Evolutionary conservation across 208 protist genomes (phyloP).

Genomic region (Naegleria gruberi): DNA sequence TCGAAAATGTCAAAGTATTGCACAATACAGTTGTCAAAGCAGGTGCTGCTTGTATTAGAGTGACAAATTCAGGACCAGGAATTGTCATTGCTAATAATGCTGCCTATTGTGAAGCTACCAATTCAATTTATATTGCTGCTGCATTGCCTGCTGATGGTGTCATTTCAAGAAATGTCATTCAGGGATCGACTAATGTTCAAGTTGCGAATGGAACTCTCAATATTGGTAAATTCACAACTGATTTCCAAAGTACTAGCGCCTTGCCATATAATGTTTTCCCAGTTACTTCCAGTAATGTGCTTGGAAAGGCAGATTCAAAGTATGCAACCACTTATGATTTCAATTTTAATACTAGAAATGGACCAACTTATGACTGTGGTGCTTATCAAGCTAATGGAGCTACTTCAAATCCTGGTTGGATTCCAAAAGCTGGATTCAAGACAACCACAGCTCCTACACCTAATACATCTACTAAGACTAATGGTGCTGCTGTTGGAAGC

Average conservation of each 20-base stretch:
- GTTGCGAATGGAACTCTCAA: neutral
- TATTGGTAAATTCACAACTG: neutral
- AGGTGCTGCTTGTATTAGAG: neutral
- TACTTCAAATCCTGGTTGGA: neutral
- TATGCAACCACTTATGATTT: neutral
- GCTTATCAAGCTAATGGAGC: neutral
- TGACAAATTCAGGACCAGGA: neutral
- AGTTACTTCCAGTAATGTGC: neutral
- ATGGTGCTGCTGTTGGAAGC: no score
- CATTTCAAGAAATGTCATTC: neutral
- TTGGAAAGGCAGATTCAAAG: neutral
- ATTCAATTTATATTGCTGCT: neutral
- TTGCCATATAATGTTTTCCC: neutral
- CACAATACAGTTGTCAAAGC: neutral
- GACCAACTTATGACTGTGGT: neutral
- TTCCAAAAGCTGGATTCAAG: neutral
- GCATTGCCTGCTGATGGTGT: neutral
- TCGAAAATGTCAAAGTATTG: neutral
- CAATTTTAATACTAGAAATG: neutral
- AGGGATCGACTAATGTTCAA: neutral
- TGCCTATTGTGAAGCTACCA: neutral
- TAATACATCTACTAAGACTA: no score
- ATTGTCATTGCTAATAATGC: neutral
- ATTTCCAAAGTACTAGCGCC: neutral
- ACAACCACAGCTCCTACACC: no score